Base-by-base conservation (phyloP, 108 stramenopile genomes). In the Epithemia pelagica region DNA sequence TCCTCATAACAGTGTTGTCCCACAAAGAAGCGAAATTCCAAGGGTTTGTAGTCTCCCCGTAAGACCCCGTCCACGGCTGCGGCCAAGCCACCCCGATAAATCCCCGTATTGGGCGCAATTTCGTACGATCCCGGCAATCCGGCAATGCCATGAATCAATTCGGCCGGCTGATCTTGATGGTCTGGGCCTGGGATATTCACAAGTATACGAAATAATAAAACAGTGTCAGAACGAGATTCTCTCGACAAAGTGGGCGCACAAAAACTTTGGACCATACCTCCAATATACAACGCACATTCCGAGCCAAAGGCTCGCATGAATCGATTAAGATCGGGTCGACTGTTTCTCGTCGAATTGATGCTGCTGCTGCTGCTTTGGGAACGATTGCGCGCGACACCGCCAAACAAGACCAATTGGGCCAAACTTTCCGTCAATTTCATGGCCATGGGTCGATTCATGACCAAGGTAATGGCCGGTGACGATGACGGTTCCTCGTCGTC, bases 21-120 rank as follows among this genome's bases (percentile, higher is more conserved):
- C 28, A 90, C 75, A 61, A 94, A 89, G 68, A 94, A 94, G 2
- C 89, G 81, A 66, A 90, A 94, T 58, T 94, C 89, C 73, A 85
- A 65, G 8, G 92, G 82, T 30, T 76, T 77, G 65, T 84, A 86
- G 65, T 74, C 76, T 0, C 89, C 92, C 1, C 65, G 58, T 25
- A 89, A 33, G 5, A 94, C 86, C 2, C 85, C 82, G 24, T 89
- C 79, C 33, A 89, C 77, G 18, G 92, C 92, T 0, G 85, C 87
- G 26, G 87, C 84, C 10, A 89, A 32, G 18, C 88, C 86, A 24
- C 92, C 92, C 21, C 51, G 64, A 73, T 85, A 94, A 58, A 94
- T 82, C 0, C 80, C 79, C 10, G 76, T 76, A 19, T 83, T 85
- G 2, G 79, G 81, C 23, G 82, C 72, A 58, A 94, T 83, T 74